Evolutionary conservation across 441 rosid genomes (phyloP).

Genomic region (Melastoma candidum): DNA sequence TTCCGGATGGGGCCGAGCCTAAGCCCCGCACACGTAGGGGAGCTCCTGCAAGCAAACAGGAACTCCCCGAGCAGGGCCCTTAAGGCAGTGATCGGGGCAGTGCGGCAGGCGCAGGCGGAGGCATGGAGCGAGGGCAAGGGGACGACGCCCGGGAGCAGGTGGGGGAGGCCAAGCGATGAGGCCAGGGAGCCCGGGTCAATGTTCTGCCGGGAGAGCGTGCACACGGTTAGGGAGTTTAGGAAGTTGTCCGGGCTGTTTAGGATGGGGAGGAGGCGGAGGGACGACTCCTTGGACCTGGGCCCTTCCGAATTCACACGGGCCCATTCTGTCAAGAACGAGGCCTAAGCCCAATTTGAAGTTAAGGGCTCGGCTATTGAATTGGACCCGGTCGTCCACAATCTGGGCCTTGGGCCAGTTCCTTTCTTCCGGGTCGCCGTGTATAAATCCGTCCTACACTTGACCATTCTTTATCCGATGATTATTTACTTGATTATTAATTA

Average conservation of each 20-base stretch:
- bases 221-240: conserved; percentile 15
- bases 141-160: conserved; percentile 9
- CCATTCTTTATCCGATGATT: too few relatives aligned
- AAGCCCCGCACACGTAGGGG: conserved; percentile 69
- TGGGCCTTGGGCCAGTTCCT: too few relatives aligned
- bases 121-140: too few relatives aligned
- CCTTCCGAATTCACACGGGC: conserved; percentile 19
- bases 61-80: conserved; percentile 62
- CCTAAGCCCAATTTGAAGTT: neutral
- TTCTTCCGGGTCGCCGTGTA: too few relatives aligned
- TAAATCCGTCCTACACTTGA: too few relatives aligned
- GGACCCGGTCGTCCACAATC: too few relatives aligned
- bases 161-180: conserved; percentile 19
- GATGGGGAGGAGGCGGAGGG: conserved; percentile 18
- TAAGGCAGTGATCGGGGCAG: conserved; percentile 46
- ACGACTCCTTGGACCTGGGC: conserved; percentile 21
- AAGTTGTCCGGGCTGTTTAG: conserved; percentile 16
- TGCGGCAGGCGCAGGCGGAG: conserved; percentile 17
- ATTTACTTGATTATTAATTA: too few relatives aligned
- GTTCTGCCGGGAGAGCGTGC: conserved; percentile 16
- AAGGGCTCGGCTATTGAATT: too few relatives aligned
- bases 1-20: conserved; percentile 51
- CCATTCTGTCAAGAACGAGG: conserved; percentile 7
- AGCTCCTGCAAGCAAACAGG: conserved; percentile 63
- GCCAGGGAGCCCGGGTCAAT: conserved; percentile 7